Base-by-base conservation (phyloP, 306 rosid species). In the Corylus avellana region DNA sequence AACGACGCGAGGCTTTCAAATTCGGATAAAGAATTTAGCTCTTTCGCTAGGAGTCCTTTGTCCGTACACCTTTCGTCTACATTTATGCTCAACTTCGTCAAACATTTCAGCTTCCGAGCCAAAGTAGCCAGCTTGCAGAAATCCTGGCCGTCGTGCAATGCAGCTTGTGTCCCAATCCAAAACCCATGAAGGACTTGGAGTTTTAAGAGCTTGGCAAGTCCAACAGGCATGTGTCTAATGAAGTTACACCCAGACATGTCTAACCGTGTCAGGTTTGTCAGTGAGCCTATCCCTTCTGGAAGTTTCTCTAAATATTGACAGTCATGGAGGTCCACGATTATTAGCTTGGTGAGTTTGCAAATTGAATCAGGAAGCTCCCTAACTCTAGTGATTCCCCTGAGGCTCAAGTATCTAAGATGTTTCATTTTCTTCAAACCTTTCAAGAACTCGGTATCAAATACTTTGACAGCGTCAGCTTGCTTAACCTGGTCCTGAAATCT, bases 231-330 rank as follows among this genome's bases (percentile, higher is more conserved):
- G 62, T 50, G 22, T 61, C 71, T 75, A 8, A 76, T 59, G 37
- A 81, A 61, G 80, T 35, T 49, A 42, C 84, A 80, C 76, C 69
- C 77, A 16, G 55, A 70, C 70, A 81, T 76, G 74, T 81, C 80
- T 22, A 76, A 53, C 42, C 70, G 74, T 20, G 77, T 81, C 77
- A 81, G 68, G 46, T 59, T 58, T 35, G 37, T 70, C 16, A 81
- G 84, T 44, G 80, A 70, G 62, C 77, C 77, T 22, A 81, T 81
- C 16, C 77, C 77, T 2, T 51, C 14, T 4, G 84, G 84, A 25
- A 70, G 77, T 70, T 51, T 25, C 73, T 70, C 77, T 62, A 76
- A 51, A 39, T 81, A 44, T 48, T 50, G 39, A 37, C 84, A 81
- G 8, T 76, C 80, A 48, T 75, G 70, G 20, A 81, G 77, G 70